Base-by-base conservation (phyloP, 805 yeast species). In the Komagataella mondaviorum region DNA sequence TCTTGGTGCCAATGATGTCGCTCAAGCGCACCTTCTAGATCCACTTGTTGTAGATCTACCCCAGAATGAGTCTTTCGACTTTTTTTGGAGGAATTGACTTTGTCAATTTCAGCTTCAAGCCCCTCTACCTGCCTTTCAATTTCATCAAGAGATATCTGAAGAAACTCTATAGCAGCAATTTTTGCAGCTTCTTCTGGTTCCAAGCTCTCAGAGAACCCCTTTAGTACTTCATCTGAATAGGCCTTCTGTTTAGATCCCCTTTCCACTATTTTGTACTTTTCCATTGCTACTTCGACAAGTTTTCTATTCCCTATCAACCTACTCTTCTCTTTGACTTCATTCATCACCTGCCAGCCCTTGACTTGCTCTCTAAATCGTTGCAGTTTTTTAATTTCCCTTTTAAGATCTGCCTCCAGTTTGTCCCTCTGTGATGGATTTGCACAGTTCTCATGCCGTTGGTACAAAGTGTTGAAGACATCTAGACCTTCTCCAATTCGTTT, bases 1-100 rank as follows among this genome's bases (percentile, higher is more conserved):
- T 78, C 75, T 52, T 83, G 78, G 68, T 93, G 98, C 75, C 81
- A 81, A 54, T 78, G 77, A 64, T 90, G 90, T 57, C 91, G 77
- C 47, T 84, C 88, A 22, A 85, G 67, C 49, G 77, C 72, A 53
- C 79, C 83, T 55, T 80, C 85, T 23, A 86, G 68, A 52, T 83
- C 78, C 14, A 8, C 39, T 30, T 30, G 39, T 10, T 30, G 39
- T 14, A 10, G 14, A 14, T 30, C 39, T 8, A 30, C 8, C 14
- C 14, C 39, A 30, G 39, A 30, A 30, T 30, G 14, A 30, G 73
- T 65, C 56, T 80, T 81, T 52, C 76, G 73, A 52, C 74, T 68
- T 49, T 72, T 71, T 54, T 77, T 81, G 6, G 73, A 64, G 46
- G 54, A 51, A 23, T 60, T 59, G 44, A 54, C 55, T 60, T 81